These are phyloP conservation scores for Metschnikowia gruessii DNA, from an alignment of 805 yeast genomes.

Conservation along the genomic window DNA sequence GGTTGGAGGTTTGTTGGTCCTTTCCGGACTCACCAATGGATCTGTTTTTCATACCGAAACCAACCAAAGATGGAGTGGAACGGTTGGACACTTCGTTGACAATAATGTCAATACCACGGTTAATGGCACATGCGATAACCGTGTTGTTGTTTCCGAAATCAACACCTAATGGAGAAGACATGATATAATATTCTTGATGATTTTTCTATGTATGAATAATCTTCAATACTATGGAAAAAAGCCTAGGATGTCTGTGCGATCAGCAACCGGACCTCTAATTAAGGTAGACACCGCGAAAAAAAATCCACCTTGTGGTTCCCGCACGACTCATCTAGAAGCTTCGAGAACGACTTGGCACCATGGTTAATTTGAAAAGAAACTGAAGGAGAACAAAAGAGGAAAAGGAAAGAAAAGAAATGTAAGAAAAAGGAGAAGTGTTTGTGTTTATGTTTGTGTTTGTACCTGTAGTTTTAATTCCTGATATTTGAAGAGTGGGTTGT, in stretches of 20 bases:
- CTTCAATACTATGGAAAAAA: slow-evolving; percentile 1
- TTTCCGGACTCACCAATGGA: slow-evolving; percentile 94
- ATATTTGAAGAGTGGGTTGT: too few relatives aligned
- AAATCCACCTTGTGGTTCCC: slow-evolving; percentile 8
- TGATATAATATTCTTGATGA: slow-evolving; percentile 27
- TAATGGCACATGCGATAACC: slow-evolving; percentile 92
- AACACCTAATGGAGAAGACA: slow-evolving; percentile 96
- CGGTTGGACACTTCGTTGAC: slow-evolving; percentile 99
- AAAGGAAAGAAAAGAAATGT: too few relatives aligned
- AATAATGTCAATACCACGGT: slow-evolving; percentile 97
- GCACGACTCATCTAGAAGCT: slow-evolving; percentile 28
- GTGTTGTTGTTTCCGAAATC: slow-evolving; percentile 96
- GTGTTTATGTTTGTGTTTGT: too few relatives aligned
- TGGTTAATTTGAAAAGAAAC: too few relatives aligned
- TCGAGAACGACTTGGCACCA: slow-evolving; percentile 16
- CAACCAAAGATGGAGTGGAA: slow-evolving; percentile 87
- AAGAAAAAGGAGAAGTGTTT: too few relatives aligned
- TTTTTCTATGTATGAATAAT: background rate
- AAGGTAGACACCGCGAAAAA: slow-evolving; percentile 6
- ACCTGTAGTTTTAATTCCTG: too few relatives aligned
- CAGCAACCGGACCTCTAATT: background rate
- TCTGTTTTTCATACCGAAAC: slow-evolving; percentile 87
- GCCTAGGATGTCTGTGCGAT: slow-evolving; percentile 1
- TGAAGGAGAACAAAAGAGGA: too few relatives aligned
- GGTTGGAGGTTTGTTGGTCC: slow-evolving; percentile 93